These are phyloP conservation scores for Alternaria panax DNA, from an alignment of 2,329 filamentous ascomycete genomes.

Conservation along the genomic window DNA sequence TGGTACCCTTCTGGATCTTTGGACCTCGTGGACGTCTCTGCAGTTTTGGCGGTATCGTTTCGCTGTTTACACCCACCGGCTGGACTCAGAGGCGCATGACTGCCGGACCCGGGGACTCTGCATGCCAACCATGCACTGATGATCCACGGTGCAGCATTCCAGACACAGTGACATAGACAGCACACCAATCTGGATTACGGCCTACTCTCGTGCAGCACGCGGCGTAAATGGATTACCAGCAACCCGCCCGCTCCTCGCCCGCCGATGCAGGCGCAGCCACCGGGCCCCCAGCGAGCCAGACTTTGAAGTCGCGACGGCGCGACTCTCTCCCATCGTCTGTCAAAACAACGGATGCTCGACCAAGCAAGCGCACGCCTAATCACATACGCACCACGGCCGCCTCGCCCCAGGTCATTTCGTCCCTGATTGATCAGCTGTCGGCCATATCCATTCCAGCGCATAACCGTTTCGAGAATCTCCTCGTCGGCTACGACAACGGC, in stretches of 20 bases:
- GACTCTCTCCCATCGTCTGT: constrained; percentile 36
- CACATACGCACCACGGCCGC: constrained; percentile 51
- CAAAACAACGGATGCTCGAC: constrained; percentile 25
- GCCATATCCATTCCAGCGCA: constrained; percentile 69
- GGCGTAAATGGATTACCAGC: constrained; percentile 12
- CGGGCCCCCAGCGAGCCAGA: constrained; percentile 23
- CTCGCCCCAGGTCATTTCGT: constrained; percentile 73
- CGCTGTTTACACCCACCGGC: not conserved
- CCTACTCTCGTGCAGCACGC: constrained; percentile 5
- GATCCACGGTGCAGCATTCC: constrained; percentile 6
- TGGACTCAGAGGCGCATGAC: constrained; percentile 1
- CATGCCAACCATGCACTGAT: constrained; percentile 18
- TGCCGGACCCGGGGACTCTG: constrained; percentile 3
- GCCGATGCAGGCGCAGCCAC: constrained; percentile 1
- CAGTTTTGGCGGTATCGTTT: not conserved
- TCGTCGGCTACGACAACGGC: constrained; percentile 41
- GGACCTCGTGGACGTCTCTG: not conserved
- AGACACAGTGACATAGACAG: constrained; percentile 10
- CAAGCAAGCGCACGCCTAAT: constrained; percentile 43
- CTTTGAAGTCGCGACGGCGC: constrained; percentile 37
- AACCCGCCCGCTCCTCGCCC: constrained; percentile 8
- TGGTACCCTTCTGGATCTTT: not conserved
- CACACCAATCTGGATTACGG: constrained; percentile 7
- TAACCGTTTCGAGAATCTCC: constrained; percentile 70
- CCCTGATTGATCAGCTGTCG: constrained; percentile 68